Evolutionary conservation across 345 rosid species (phyloP).

Genomic region (Passiflora organensis): DNA sequence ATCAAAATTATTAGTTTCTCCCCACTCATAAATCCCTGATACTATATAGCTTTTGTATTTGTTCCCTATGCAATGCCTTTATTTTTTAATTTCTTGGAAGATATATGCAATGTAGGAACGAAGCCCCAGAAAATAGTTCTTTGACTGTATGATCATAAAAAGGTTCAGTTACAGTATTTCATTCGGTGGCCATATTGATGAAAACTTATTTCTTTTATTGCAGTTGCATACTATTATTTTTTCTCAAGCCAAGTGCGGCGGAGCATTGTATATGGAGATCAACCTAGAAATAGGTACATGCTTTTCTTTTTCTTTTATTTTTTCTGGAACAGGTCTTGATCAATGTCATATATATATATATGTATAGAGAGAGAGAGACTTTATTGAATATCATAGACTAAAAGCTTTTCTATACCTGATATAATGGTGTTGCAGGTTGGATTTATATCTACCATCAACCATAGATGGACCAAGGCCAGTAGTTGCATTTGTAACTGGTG

Average conservation of each 20-base stretch:
- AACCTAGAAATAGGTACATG: constrained; percentile 30
- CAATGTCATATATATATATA: too few species aligned
- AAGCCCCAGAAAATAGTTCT: too few species aligned
- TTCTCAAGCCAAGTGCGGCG: constrained; percentile 26
- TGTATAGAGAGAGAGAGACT: too few species aligned
- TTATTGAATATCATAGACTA: background rate
- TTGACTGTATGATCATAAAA: background rate
- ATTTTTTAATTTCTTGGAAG: too few species aligned
- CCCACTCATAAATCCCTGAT: too few species aligned
- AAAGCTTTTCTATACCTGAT: background rate
- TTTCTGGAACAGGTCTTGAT: background rate
- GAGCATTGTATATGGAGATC: constrained; percentile 28
- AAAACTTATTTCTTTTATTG: constrained; percentile 7
- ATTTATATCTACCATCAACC: constrained; percentile 23
- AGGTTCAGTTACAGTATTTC: background rate
- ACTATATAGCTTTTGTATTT: too few species aligned
- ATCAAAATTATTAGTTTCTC: background rate
- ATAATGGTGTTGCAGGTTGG: constrained; percentile 24
- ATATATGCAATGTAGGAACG: too few species aligned
- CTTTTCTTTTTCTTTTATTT: background rate
- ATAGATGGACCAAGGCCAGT: constrained; percentile 28
- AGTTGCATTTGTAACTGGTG: constrained; percentile 32
- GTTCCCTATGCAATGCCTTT: too few species aligned
- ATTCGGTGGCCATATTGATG: background rate
- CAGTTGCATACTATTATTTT: constrained; percentile 33